Percentiles rank a stretch among this genome's conserved stretches.
Evolutionary conservation across 2,329 filamentous ascomycete genomes (phyloP).

Genomic region (Tolypocladium ovalisporum): DNA sequence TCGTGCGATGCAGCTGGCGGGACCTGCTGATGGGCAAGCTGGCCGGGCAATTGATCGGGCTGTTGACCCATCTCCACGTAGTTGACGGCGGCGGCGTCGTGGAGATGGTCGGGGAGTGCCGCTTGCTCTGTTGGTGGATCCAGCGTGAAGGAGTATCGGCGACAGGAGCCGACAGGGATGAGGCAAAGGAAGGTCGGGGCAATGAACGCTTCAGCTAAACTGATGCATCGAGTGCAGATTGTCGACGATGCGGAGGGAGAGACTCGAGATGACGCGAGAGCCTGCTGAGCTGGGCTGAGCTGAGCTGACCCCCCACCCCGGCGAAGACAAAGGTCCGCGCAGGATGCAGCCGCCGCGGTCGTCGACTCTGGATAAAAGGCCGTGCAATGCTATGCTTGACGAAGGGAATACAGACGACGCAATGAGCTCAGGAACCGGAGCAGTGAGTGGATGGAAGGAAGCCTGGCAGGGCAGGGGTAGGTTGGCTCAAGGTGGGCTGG

Average conservation of each 20-base stretch:
- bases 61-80: constrained; percentile 32
- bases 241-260: background rate
- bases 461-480: constrained; percentile 3
- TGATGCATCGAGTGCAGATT: background rate
- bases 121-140: constrained; percentile 34
- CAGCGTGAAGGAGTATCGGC: constrained; percentile 26
- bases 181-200: background rate
- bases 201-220: background rate
- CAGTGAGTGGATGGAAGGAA: background rate
- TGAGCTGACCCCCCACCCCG: background rate
- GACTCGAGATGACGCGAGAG: background rate
- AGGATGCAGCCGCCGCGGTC: background rate
- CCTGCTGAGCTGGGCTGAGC: background rate
- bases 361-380: background rate
- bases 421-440: background rate
- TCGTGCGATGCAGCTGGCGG: constrained; percentile 17
- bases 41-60: background rate
- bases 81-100: constrained; percentile 31
- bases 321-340: background rate
- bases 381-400: background rate
- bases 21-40: background rate
- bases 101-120: constrained; percentile 9
- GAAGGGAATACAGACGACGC: background rate
- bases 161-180: background rate
- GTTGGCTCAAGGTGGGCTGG: constrained; percentile 3